Base-by-base conservation (phyloP, 768 basidiomycete species). In the Pleurotus citrinopileatus region DNA sequence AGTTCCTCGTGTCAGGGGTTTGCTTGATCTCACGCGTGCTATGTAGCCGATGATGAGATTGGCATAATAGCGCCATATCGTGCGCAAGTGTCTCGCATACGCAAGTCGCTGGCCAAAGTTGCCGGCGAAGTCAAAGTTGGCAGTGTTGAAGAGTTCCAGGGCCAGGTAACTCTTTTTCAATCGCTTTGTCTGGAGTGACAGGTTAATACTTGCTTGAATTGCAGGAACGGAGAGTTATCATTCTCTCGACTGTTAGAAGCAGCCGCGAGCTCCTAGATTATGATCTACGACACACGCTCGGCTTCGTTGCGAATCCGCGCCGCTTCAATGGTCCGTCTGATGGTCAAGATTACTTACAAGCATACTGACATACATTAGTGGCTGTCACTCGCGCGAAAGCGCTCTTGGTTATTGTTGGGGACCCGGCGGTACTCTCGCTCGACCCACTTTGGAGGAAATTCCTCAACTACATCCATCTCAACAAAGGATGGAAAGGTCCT, bases 121-220 rank as follows among this genome's bases (percentile, higher is more conserved):
- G 69, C 70, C 1, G 72, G 72, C 23, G 68, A 62, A 4, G 70
- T 85, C 52, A 85, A 85, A 59, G 79, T 87, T 12, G 85, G 83
- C 17, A 82, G 79, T 19, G 83, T 84, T 1, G 85, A 86, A 59
- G 82, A 84, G 54, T 84, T 84, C 66, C 84, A 86, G 63, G 85
- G 84, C 6, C 80, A 84, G 67, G 81, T 78, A n/a, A n/a, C n/a
- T n/a, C n/a, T 44, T n/a, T 57, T 54, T 22, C 8, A 27, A 32
- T 23, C 28, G 70, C 73, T 2, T 40, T n/a, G 12, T 42, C 73
- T 13, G 59, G 72, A 2, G 71, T 74, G 64, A 66, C 67, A 65
- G 68, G 12, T 27, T 23, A 25, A 37, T 22, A 37, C 52, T 26
- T 23, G 44, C 26, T n/a, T 38, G 6, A 13, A 32, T 17, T 40